These are phyloP conservation scores for Malassezia sp. DNA, from an alignment of 1,284 basidiomycete genomes.

Conservation along the genomic window DNA sequence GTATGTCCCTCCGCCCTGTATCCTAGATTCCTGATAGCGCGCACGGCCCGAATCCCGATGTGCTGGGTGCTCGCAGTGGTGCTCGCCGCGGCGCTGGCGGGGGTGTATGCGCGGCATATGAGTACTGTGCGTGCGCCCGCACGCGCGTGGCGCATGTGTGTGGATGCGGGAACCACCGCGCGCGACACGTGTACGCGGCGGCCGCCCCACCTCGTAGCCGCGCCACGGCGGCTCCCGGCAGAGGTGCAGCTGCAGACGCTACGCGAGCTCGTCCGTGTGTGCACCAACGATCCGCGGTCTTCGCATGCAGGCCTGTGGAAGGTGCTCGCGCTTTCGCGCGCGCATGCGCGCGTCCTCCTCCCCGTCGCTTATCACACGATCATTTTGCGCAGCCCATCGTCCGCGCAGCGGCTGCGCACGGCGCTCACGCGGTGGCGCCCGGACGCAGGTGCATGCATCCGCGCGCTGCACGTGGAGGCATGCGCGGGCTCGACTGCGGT, in stretches of 20 bases:
- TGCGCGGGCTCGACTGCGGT: not conserved
- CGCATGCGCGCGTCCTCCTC: not conserved
- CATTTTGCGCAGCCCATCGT: not conserved
- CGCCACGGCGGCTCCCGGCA: not conserved
- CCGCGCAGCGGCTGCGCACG: slow-evolving; percentile 5
- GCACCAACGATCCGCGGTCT: not conserved
- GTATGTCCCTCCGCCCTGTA: not conserved
- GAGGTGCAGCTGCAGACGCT: slow-evolving; percentile 8
- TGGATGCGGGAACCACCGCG: not conserved
- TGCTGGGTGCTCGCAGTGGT: no score
- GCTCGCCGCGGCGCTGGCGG: no score
- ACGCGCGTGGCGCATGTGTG: no score
- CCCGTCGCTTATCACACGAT: slow-evolving; percentile 5
- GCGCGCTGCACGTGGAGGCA: not conserved
- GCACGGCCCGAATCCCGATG: no score
- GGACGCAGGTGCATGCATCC: slow-evolving; percentile 1
- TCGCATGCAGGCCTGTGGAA: not conserved
- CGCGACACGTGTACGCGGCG: not conserved
- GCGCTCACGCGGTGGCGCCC: slow-evolving; percentile 7
- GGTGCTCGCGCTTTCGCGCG: slow-evolving; percentile 3
- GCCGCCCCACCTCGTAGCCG: no score
- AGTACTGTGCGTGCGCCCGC: no score
- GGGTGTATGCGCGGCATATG: no score
- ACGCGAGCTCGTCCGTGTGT: not conserved
- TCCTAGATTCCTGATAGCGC: not conserved